Evolutionary conservation across 2,329 filamentous ascomycete genomes (phyloP).

Genomic region (Penicillium sp.): DNA sequence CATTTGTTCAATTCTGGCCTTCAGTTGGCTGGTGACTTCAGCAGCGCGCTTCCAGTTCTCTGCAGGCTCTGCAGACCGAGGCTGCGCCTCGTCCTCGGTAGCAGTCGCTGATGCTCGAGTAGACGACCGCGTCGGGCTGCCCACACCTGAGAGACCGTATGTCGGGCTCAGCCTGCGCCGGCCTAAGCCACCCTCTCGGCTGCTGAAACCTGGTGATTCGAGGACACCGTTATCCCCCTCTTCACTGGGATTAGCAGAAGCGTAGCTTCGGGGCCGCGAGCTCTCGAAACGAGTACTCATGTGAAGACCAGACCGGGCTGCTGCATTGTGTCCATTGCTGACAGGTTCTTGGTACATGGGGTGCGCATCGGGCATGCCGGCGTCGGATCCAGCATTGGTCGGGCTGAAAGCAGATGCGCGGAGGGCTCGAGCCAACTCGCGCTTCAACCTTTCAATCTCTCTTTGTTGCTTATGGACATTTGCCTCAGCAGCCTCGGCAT

Average conservation of each 20-base stretch:
- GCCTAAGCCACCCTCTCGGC: conserved; percentile 31
- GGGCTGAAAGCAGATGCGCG: conserved; percentile 40
- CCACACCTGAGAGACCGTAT: conserved; percentile 35
- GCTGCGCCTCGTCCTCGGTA: conserved; percentile 33
- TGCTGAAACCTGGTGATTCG: conserved; percentile 34
- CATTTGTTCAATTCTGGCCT: conserved; percentile 98
- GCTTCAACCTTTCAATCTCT: conserved; percentile 90
- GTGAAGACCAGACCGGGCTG: conserved; percentile 33
- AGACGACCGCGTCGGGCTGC: conserved; percentile 38
- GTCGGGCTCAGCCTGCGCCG: conserved; percentile 46
- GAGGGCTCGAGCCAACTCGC: conserved; percentile 60
- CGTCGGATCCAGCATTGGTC: conserved; percentile 43
- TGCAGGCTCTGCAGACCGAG: conserved; percentile 51
- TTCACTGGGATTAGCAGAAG: conserved; percentile 57
- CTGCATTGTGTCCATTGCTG: conserved; percentile 26
- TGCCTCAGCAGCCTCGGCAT: conserved; percentile 83
- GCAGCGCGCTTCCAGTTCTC: conserved; percentile 97
- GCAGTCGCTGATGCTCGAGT: conserved; percentile 35
- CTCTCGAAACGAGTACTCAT: conserved; percentile 41
- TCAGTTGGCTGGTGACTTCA: conserved; percentile 95
- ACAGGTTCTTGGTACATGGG: conserved; percentile 40
- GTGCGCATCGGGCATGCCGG: conserved; percentile 54
- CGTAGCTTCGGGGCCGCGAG: conserved; percentile 39
- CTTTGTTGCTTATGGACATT: conserved; percentile 77
- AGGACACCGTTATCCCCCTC: conserved; percentile 66